Evolutionary conservation across 352 stramenopile genomes (phyloP).

Genomic region (Pythium periplocum): DNA sequence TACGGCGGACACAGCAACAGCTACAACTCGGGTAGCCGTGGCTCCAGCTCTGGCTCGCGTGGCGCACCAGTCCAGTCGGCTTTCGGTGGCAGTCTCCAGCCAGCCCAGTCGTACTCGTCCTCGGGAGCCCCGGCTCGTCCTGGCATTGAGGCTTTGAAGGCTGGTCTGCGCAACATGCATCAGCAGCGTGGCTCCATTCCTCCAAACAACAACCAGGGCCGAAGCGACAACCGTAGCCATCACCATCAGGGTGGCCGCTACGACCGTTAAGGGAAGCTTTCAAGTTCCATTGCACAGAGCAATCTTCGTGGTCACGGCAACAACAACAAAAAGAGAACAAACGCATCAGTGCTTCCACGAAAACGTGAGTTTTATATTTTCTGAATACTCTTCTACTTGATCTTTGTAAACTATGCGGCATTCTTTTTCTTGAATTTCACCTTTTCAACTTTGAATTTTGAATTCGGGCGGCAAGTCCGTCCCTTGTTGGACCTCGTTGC

Average conservation of each 20-base stretch:
- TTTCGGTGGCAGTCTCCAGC: slow-evolving; percentile 49
- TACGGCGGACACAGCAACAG: slow-evolving; percentile 17
- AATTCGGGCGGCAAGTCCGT: background rate
- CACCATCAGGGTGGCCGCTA: slow-evolving; percentile 33
- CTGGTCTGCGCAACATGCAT: slow-evolving; percentile 82
- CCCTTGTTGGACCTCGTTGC: too few relatives aligned
- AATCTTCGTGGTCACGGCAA: background rate
- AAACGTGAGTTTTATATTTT: too few relatives aligned
- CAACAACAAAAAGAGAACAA: slow-evolving; percentile 4
- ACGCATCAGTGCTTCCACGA: background rate
- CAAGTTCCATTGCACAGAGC: background rate
- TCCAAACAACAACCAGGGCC: slow-evolving; percentile 8
- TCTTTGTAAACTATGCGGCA: background rate
- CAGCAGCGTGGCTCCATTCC: slow-evolving; percentile 46
- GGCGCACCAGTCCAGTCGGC: slow-evolving; percentile 57
- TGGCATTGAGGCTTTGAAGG: slow-evolving; percentile 70
- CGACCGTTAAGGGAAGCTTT: slow-evolving; percentile 33
- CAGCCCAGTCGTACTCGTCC: slow-evolving; percentile 42
- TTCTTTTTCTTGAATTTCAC: background rate
- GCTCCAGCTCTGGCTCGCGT: slow-evolving; percentile 5
- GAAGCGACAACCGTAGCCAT: slow-evolving; percentile 8
- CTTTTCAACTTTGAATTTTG: slow-evolving; percentile 3
- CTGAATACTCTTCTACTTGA: too few relatives aligned
- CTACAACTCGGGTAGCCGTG: slow-evolving; percentile 5
- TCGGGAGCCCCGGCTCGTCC: slow-evolving; percentile 30